Conservation (phyloP, 495 filamentous ascomycete genomes). For the Letharia columbiana region DNA sequence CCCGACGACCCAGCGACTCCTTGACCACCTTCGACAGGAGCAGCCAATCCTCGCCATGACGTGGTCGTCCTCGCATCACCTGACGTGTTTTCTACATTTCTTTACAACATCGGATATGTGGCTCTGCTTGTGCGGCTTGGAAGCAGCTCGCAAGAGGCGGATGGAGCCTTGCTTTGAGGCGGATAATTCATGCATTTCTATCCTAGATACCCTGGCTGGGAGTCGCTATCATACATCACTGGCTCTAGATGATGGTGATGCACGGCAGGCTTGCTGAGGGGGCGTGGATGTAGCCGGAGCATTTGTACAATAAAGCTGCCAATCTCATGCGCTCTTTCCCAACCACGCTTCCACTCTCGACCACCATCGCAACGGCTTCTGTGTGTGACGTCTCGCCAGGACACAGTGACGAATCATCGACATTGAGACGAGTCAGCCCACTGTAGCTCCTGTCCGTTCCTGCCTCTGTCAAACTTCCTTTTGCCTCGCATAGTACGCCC, state of each 20-base stretch:
- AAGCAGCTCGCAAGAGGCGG: background rate
- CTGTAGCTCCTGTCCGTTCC: too few species aligned
- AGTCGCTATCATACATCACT: constrained; percentile 20
- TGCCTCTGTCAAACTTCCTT: too few species aligned
- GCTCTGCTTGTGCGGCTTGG: constrained; percentile 10
- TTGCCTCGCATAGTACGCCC: too few species aligned
- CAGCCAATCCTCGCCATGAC: background rate
- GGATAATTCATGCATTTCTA: constrained; percentile 3
- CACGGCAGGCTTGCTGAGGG: constrained; percentile 15
- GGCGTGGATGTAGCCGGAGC: constrained; percentile 10
- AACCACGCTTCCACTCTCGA: background rate
- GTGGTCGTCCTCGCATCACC: background rate
- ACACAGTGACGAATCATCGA: background rate
- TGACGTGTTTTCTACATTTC: background rate
- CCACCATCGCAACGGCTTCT: background rate
- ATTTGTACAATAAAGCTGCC: constrained; percentile 10
- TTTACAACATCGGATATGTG: constrained; percentile 4
- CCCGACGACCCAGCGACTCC: constrained; percentile 9
- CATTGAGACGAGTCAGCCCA: too few species aligned
- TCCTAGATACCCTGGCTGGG: constrained; percentile 13
- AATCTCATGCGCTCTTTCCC: constrained; percentile 6
- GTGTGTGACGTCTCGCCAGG: background rate
- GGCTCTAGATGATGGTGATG: constrained; percentile 16
- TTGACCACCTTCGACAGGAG: constrained; percentile 3
- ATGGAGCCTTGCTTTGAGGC: constrained; percentile 3